phyloP scores from a whole-genome alignment of 2,329 filamentous ascomycete genomes.

The Fusarium sororula region DNA sequence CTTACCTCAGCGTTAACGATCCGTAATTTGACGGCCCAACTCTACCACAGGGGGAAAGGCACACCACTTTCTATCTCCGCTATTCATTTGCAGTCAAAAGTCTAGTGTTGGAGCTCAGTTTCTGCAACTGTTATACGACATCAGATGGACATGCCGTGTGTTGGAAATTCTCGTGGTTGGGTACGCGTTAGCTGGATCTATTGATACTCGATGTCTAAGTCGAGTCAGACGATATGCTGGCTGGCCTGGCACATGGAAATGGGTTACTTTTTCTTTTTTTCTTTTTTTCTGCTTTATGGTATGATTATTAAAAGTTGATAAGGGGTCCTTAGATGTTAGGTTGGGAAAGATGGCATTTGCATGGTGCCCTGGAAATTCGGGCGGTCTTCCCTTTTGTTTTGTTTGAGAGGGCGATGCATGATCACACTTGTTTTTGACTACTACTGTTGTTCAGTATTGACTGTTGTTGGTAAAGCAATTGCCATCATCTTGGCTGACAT shows the following conservation, averaged over 20 bases:
- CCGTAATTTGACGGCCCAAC: slow-evolving; percentile 5
- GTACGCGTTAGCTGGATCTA: not conserved
- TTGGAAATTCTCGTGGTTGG: slow-evolving; percentile 1
- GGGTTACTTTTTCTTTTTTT: not conserved
- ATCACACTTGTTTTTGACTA: not conserved
- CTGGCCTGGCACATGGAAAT: slow-evolving; percentile 1
- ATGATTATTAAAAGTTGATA: slow-evolving; percentile 16
- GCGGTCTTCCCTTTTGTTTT: not conserved
- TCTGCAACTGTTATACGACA: not conserved
- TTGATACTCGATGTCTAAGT: not conserved
- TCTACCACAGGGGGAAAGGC: slow-evolving; percentile 17
- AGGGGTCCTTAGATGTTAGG: slow-evolving; percentile 11
- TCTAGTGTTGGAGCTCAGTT: not conserved
- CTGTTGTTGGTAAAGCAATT: not conserved
- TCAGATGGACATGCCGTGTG: not conserved
- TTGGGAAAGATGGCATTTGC: slow-evolving; percentile 35
- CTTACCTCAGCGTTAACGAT: slow-evolving; percentile 31
- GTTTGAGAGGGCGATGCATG: not conserved
- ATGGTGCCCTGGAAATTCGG: slow-evolving; percentile 22
- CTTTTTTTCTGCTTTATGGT: not conserved
- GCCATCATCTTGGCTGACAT: slow-evolving; percentile 1
- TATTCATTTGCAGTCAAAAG: slow-evolving; percentile 13
- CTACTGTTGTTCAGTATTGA: slow-evolving; percentile 5
- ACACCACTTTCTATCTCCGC: slow-evolving; percentile 4
- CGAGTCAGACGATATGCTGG: not conserved